Base-by-base conservation (phyloP, 192 early-diverging fungal genomes). In the Phlyctochytrium arcticum region DNA sequence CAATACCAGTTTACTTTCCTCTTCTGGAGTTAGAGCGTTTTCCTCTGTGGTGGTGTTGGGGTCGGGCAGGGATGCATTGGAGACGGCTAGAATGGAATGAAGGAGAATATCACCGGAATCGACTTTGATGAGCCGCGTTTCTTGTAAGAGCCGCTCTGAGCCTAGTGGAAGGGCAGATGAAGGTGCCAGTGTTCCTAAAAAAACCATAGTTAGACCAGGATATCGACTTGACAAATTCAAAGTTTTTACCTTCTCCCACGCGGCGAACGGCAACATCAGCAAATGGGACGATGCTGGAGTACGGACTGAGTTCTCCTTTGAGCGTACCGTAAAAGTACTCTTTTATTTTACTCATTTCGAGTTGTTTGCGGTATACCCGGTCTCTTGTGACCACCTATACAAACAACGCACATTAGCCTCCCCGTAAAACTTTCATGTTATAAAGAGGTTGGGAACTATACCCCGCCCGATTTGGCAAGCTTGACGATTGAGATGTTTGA, bases 301-400 rank as follows among this genome's bases (percentile, higher is more conserved):
- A 98, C 15, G 96, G 94, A 8, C 84, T 85, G 7, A 91, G 70
- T 56, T 92, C 90, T 33, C 72, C 82, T 47, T 88, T 85, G 0
- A 75, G 34, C 0, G 90, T 90, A 0, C 96, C 96, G 72, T 98
- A 96, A 80, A 99, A 99, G 75, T 99, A 99, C 61, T 92, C 91
- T 6, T 85, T 82, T 6, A 99, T 91, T 53, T 82, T 85, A 30
- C 85, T 76, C 33, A 83, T 78, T 65, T 93, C 89, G 4, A 79
- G 50, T 35, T 91, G 88, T 26, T 85, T 77, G 17, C 89, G 67
- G 65, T 81, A 92, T 1, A 68, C 55, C 7, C 86, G 71, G 72
- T 94, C 91, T n/a, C 96, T 77, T 47, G 92, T 85, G 0, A 96
- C 96, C 0, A 94, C 88, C 88, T 90, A 33, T 17, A 47, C 2